A percentile compares a stretch with the other conserved stretches of the same genome.
phyloP scores from a whole-genome alignment of 495 filamentous ascomycete species.

The Cercophora scortea region DNA sequence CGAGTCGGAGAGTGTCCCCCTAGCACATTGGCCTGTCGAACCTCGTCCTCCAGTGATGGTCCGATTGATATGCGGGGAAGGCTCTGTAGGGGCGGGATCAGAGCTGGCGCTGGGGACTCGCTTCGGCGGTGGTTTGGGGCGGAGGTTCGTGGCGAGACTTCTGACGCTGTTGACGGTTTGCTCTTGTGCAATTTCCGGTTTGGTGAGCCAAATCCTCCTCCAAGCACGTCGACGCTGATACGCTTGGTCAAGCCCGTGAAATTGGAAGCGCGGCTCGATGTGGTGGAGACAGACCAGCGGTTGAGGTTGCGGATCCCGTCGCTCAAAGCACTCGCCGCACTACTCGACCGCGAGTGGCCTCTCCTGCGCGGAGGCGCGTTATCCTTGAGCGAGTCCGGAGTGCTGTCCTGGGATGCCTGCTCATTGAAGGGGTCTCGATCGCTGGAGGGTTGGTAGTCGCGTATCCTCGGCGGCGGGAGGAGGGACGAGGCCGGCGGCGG shows the following conservation, averaged over 20 bases:
- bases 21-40: conserved; percentile 19
- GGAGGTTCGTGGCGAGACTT: conserved; percentile 14
- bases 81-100: conserved; percentile 20
- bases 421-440: conserved; percentile 26
- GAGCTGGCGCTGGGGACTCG: conserved; percentile 14
- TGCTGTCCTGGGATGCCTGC: conserved; percentile 13
- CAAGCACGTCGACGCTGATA: conserved; percentile 37
- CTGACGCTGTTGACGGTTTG: conserved; percentile 17
- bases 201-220: conserved; percentile 15
- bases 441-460: conserved; percentile 3
- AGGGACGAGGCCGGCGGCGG: conserved; percentile 20
- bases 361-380: conserved; percentile 16
- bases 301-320: conserved; percentile 69
- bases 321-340: conserved; percentile 35
- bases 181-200: conserved; percentile 20
- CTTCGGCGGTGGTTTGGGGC: conserved; percentile 2
- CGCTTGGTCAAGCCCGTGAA: conserved; percentile 49
- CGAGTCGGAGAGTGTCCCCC: conserved; percentile 5
- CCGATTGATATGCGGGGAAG: conserved; percentile 33
- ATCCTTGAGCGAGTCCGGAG: conserved; percentile 16
- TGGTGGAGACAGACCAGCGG: conserved; percentile 74
- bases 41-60: conserved; percentile 28
- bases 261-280: conserved; percentile 58
- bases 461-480: conserved; percentile 23
- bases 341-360: conserved; percentile 36